Base-by-base conservation (phyloP, 768 basidiomycete species). In the Russula ochroleuca region DNA sequence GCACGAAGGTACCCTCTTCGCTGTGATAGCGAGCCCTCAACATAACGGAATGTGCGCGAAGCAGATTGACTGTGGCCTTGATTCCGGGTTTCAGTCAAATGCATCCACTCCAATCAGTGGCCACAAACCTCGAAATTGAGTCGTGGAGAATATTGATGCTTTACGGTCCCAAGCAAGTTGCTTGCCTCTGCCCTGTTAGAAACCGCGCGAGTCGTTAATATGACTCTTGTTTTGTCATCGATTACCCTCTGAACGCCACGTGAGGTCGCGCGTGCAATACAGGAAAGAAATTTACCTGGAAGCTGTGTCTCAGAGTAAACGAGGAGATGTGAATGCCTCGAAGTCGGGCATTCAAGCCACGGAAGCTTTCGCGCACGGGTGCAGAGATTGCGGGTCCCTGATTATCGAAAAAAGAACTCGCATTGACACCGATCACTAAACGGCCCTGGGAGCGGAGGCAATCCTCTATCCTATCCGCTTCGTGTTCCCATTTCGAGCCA, bases 121-220 rank as follows among this genome's bases (percentile, higher is more conserved):
- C 38, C 31, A 17, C 67, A 25, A 47, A 78, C 78, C 71, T 80
- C 75, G 25, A 78, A 71, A 67, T 72, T 76, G 40, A 81, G 67
- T 45, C 83, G 81, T 15, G 90, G 88, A 33, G 89, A 90, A 70
- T 84, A 85, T 69, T 91, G 88, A 73, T 93, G 87, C 61, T 81
- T 83, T 53, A 94, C 73, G 2, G 90, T 90, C 41, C 88, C 90
- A 28, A 83, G 71, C 43, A 94, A 35, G n/a, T 48, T 49, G 25
- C 58, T 56, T 11, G 25, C 52, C 45, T 57, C 60, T 15, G 45
- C 17, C 28, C 23, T 68, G 23, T 61, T 55, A 49, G 48, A 58
- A 60, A 61, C 57, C 68, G 78, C 74, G 61, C 75, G 75, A 45
- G 78, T 76, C 57, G 76, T 74, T 28, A 84, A 67, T 23, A 72